Base-by-base conservation (phyloP, 2,329 filamentous ascomycete species). In the Neocucurbitaria cava region DNA sequence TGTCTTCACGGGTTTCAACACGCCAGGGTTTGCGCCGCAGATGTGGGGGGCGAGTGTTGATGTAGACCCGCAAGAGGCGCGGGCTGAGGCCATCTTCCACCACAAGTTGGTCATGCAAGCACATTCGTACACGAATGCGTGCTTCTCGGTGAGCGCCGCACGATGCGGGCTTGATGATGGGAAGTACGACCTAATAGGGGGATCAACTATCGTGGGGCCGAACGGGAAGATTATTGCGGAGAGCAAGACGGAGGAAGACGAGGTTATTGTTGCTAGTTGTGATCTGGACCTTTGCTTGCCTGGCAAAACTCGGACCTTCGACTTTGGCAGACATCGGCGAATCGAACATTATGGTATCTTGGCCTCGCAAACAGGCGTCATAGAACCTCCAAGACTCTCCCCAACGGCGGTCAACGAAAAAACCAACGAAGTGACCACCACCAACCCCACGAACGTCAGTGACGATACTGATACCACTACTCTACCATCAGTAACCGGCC, bases 61-160 rank as follows among this genome's bases (percentile, higher is more conserved):
- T 65, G 80, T 73, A 73, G 77, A 69, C 30, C 66, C 55, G 15
- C 70, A 77, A 49, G 77, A 81, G 53, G 78, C 80, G 20, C 77
- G 81, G 36, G 68, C 63, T 5, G 67, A 78, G 50, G 79, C 81
- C 0, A 68, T 82, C 4, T 82, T 82, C 61, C 82, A 83, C 49
- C 81, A 84, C 61, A 76, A 78, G 53, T 70, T 84, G 36, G 77
- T 79, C n/a, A 80, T 82, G 76, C 80, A 82, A 62, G 76, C 76
- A 1, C 78, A 82, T 43, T 79, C 76, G 40, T 83, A 83, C 61
- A 81, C 80, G 45, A 84, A 84, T 58, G 75, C 77, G 1, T 80
- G 78, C 51, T 84, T 81, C 62, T 79, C 76, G 15, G 75, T 83
- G 45, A 77, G 76, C 46, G 77, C 79, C 3, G 81, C 78, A 10